phyloP scores from a whole-genome alignment of 1,284 basidiomycete genomes.

The Entoloma clypeatum region DNA sequence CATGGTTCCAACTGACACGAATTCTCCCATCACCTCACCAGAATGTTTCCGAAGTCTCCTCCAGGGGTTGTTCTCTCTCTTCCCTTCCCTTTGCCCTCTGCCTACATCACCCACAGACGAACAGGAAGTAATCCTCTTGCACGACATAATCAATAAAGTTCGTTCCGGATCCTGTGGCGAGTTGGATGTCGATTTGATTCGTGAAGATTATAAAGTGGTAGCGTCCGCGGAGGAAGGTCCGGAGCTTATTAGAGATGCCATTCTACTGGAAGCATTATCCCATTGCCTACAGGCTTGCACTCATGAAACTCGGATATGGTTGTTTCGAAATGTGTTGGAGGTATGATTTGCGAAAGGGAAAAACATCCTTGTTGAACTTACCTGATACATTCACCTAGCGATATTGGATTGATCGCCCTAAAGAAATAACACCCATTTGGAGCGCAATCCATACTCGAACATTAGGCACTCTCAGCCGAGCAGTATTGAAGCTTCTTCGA shows the following conservation, averaged over 20 bases:
- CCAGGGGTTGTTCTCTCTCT: constrained; percentile 49
- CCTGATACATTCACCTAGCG: too few species aligned
- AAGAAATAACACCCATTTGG: constrained; percentile 32
- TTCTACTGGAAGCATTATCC: constrained; percentile 37
- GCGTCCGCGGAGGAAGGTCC: constrained; percentile 26
- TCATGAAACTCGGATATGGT: constrained; percentile 31
- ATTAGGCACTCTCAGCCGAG: constrained; percentile 40
- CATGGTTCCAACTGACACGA: constrained; percentile 43
- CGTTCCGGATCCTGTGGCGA: constrained; percentile 36
- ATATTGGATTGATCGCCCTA: constrained; percentile 42
- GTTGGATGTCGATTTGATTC: constrained; percentile 34
- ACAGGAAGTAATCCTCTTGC: constrained; percentile 30
- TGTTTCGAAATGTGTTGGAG: constrained; percentile 34
- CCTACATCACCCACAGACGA: constrained; percentile 19
- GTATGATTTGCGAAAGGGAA: too few species aligned
- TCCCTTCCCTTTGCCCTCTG: constrained; percentile 32
- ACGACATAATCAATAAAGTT: constrained; percentile 35
- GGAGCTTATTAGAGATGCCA: constrained; percentile 28
- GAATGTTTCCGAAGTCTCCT: constrained; percentile 49
- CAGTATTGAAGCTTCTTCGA: constrained; percentile 34
- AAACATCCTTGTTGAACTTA: too few species aligned
- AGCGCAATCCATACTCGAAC: constrained; percentile 35
- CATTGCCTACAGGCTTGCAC: constrained; percentile 35
- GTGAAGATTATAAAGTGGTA: constrained; percentile 37
- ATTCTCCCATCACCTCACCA: constrained; percentile 41